Percentiles rank a stretch among this genome's conserved stretches.
Conservation (phyloP, 768 basidiomycete genomes). For the Cantharellus cinnabarinus region DNA sequence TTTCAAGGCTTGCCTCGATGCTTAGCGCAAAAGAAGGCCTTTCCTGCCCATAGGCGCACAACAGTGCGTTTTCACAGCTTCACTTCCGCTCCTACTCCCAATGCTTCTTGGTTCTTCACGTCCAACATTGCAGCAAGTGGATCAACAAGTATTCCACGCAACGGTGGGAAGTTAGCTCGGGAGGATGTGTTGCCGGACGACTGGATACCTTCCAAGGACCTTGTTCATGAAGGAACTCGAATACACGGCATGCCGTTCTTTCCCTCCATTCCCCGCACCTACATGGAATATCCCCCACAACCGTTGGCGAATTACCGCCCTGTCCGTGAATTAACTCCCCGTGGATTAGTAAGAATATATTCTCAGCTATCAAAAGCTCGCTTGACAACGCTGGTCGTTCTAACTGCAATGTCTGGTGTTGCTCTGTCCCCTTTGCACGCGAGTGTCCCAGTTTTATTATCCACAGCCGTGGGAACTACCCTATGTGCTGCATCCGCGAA, state of each 20-base stretch:
- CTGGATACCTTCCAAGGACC: no score
- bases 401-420: constrained; percentile 82
- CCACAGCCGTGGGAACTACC: constrained; percentile 74
- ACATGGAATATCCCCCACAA: constrained; percentile 4
- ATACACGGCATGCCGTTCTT: no score
- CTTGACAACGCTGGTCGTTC: constrained; percentile 62
- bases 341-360: constrained; percentile 42
- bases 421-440: constrained; percentile 80
- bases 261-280: not conserved
- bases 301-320: constrained; percentile 8
- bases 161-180: not conserved
- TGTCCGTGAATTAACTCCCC: constrained; percentile 17
- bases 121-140: not conserved
- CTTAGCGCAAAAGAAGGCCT: no score
- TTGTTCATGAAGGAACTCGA: no score
- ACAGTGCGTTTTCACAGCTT: no score
- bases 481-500: constrained; percentile 89
- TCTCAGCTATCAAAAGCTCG: constrained; percentile 66
- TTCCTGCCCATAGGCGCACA: no score
- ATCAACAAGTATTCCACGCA: not conserved
- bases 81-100: no score
- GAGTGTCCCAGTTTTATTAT: constrained; percentile 63
- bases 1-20: no score
- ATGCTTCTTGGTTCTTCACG: not conserved
- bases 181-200: not conserved